Conservation (phyloP, 257 asterid species). For the Penstemon davidsonii region DNA sequence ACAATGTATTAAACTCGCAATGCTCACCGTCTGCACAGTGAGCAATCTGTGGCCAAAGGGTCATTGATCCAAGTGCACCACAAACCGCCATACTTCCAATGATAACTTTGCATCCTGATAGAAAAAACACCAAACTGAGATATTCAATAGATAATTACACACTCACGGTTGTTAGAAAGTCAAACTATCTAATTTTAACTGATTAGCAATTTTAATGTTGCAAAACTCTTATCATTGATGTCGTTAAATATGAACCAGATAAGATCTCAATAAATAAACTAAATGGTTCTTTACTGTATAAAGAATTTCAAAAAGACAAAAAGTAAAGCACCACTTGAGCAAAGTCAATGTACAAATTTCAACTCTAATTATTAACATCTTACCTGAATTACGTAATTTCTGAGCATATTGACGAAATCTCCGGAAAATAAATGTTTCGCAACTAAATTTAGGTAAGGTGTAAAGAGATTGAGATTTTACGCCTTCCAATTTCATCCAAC, state of each 20-base stretch:
- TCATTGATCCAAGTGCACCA: conserved; percentile 33
- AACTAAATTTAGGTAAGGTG: conserved; percentile 14
- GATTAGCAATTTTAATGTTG: background rate
- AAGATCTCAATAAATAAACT: no score
- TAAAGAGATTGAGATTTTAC: conserved; percentile 24
- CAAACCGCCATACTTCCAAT: conserved; percentile 28
- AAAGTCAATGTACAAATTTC: background rate
- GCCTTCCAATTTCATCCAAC: conserved; percentile 21
- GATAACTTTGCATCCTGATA: conserved; percentile 30
- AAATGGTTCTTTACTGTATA: no score
- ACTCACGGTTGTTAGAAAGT: background rate
- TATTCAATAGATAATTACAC: background rate
- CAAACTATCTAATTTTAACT: background rate
- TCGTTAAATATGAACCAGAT: no score
- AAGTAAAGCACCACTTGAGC: no score
- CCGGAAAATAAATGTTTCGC: conserved; percentile 19
- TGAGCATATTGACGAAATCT: conserved; percentile 24
- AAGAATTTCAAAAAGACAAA: no score
- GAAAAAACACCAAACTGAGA: conserved; percentile 21
- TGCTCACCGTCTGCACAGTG: conserved; percentile 42
- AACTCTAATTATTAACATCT: background rate
- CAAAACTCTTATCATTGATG: no score
- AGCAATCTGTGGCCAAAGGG: conserved; percentile 27
- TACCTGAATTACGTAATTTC: conserved; percentile 30
- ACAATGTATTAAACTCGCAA: background rate